Evolutionary conservation across 225 moss, liverwort and hornwort species (phyloP), one percentile per base, ranked within the genome.

Genomic region (Straminergon stramineum): DNA sequence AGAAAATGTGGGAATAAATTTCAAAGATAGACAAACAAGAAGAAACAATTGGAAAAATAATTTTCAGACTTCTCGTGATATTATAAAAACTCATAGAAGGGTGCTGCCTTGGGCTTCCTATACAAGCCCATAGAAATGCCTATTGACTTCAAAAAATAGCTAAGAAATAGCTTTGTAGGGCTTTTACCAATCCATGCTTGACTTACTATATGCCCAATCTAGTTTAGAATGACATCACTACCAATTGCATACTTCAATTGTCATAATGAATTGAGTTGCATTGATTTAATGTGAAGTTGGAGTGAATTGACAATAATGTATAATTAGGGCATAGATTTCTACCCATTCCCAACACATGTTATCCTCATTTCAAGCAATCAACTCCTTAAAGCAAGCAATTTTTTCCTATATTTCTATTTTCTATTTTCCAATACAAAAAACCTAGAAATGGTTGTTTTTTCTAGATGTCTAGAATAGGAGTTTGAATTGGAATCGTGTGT

Each of bases 51-150:
- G 2, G 5, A 53, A 75, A 32, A 32, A 34, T 5, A 13, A 13
- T 20, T 32, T 71, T 23, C 2, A 1, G 2, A 32, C 13, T 51
- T 75, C 2, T 31, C 32, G 12, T 75, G 2, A 2, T 75, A 7
- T 51, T 30, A 20, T 4, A 2, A 7, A 6, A 32, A 52, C 1
- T 12, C 7, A 19, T 19, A 32, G 12, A 11, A 4, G 18, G 31
- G 1, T 7, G 2, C 2, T 51, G 2, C 5, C 11, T 10, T 75
- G 0, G 18, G 6, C 10, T 30, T 74, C 0, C 3, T 0, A 31
- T 48, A 2, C 11, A 75, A 51, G 18, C 11, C 1, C 1, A 1
- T 18, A 75, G 3, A 75, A 2, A 11, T 48, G 18, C 30, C 0
- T 27, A 4, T 28, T 6, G 45, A 3, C 17, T 1, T 45, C 9